Evolutionary conservation across 139 green algal genomes (phyloP).

Genomic region (Volvox reticuliferus): DNA sequence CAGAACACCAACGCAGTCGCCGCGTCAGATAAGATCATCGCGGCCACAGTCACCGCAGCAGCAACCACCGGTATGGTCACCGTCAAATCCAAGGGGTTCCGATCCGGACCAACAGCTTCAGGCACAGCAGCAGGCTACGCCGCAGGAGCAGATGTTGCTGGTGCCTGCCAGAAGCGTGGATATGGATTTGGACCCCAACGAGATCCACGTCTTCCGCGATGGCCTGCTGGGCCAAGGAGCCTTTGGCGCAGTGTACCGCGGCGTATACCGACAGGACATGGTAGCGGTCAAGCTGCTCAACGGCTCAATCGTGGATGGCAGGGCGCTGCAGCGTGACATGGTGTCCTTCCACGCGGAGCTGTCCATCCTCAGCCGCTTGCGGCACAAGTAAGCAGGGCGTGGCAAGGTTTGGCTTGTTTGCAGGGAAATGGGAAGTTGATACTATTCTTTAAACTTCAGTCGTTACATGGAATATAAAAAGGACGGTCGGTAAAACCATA

Average conservation of each 20-base stretch:
- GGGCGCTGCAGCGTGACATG: constrained; percentile 32
- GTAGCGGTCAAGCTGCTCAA: constrained; percentile 46
- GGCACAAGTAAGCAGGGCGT: constrained; percentile 56
- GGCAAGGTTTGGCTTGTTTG: no score
- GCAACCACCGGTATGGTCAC: not conserved
- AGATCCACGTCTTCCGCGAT: constrained; percentile 40
- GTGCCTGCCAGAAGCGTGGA: constrained; percentile 1
- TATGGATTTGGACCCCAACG: constrained; percentile 39
- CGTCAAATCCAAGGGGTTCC: not conserved
- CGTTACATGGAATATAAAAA: no score
- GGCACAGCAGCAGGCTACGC: not conserved
- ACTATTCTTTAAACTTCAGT: no score
- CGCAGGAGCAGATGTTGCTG: constrained; percentile 6
- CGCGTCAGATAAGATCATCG: not conserved
- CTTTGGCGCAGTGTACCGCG: constrained; percentile 75
- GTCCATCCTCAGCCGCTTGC: constrained; percentile 62
- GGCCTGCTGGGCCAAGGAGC: constrained; percentile 70
- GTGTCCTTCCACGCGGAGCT: constrained; percentile 54
- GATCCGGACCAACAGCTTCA: not conserved
- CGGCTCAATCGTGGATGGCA: not conserved
- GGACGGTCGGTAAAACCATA: no score
- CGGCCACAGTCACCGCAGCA: not conserved
- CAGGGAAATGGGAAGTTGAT: no score
- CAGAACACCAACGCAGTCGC: not conserved
- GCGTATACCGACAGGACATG: constrained; percentile 53